Evolutionary conservation across 495 filamentous ascomycete species (phyloP).

Genomic region (Aspergillus funiculosus): DNA sequence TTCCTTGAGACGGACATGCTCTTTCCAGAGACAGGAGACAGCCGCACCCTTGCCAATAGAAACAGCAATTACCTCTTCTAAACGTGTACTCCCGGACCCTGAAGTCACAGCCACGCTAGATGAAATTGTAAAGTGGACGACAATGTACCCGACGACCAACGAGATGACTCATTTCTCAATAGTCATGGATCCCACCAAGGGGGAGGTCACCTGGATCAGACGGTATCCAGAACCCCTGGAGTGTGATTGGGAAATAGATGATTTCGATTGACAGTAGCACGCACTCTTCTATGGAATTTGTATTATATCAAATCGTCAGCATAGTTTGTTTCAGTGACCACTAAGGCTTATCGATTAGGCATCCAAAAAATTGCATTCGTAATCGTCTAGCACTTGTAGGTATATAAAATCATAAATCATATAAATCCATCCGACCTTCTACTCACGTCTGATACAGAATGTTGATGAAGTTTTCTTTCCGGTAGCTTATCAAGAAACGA

Average conservation of each 20-base stretch:
- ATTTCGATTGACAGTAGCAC: neutral
- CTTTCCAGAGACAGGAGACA: constrained; percentile 2
- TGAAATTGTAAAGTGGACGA: constrained; percentile 40
- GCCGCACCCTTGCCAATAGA: neutral
- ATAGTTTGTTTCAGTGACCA: too few relatives aligned
- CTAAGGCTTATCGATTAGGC: too few relatives aligned
- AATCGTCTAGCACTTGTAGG: neutral
- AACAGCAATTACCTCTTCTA: neutral
- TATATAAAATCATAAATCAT: neutral
- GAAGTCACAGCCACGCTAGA: constrained; percentile 23
- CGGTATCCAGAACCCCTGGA: constrained; percentile 16
- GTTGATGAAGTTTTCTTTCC: constrained; percentile 1
- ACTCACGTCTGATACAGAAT: neutral
- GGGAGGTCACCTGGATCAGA: constrained; percentile 39
- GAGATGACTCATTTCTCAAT: constrained; percentile 49
- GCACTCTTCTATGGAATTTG: neutral
- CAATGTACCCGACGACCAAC: constrained; percentile 45
- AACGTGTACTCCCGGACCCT: neutral
- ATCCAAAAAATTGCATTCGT: neutral
- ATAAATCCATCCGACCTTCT: neutral
- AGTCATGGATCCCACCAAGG: constrained; percentile 46
- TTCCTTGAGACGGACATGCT: constrained; percentile 11
- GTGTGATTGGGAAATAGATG: neutral
- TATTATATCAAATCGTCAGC: too few relatives aligned
- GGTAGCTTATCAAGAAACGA: neutral